A percentile compares a stretch with the other conserved stretches of the same genome.
phyloP scores from a whole-genome alignment of 768 basidiomycete genomes.

The Megacollybia marginata region DNA sequence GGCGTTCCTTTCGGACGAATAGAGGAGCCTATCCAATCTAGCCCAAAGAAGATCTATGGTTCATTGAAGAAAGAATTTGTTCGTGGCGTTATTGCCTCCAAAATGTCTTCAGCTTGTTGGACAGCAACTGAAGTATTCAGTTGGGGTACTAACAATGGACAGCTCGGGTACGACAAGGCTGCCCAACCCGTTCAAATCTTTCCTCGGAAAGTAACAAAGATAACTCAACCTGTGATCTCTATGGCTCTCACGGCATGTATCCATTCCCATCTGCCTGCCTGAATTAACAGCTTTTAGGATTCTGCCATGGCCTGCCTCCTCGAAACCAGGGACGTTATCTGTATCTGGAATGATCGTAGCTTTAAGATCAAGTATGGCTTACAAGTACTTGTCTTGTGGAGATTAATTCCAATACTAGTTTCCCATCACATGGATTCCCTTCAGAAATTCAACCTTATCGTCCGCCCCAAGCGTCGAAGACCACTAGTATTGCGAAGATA shows the following conservation, averaged over 20 bases:
- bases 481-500: conserved; percentile 72
- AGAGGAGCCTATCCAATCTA: conserved; percentile 72
- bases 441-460: conserved; percentile 72
- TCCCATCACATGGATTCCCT: conserved; percentile 73
- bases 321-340: conserved; percentile 73
- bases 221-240: conserved; percentile 61
- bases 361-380: conserved; percentile 62
- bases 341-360: conserved; percentile 69
- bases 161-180: conserved; percentile 77
- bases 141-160: conserved; percentile 93
- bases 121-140: conserved; percentile 66
- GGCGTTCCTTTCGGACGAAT: conserved; percentile 27
- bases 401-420: conserved; percentile 31
- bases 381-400: neutral
- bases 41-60: conserved; percentile 68
- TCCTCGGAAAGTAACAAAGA: conserved; percentile 76
- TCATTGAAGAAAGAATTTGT: conserved; percentile 74
- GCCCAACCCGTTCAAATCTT: conserved; percentile 68
- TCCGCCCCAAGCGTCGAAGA: conserved; percentile 68
- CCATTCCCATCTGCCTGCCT: neutral
- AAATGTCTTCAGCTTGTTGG: conserved; percentile 86
- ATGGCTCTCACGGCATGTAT: conserved; percentile 66
- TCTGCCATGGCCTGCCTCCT: conserved; percentile 77
- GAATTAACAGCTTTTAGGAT: conserved; percentile 40
- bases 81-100: conserved; percentile 78